Evolutionary conservation across 352 stramenopile species (phyloP), one percentile per base, ranked within the genome.

Genomic region (Phytophthora citrophthora): DNA sequence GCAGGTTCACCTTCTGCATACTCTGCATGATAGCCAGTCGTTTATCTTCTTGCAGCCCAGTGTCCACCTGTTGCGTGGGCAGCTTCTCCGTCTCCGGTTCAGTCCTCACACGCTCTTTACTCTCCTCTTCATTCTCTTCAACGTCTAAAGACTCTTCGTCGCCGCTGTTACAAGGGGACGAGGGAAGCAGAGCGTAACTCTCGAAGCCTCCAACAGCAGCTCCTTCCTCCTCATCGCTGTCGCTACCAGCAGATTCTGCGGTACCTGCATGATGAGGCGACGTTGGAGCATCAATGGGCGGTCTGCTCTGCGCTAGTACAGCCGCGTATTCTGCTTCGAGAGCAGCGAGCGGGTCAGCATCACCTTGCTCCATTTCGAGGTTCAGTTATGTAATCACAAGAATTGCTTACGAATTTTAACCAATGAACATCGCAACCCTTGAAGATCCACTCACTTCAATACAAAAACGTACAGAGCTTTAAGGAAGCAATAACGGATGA

Each of bases 281-380:
- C 18, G 26, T 6, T 13, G 43, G 41, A 2, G 43, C 32, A 29
- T 46, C 31, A 48, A 16, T 20, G 12, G 40, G 18, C 8, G 23
- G 18, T 9, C 10, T 60, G 43, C 60, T 69, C 57, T 89, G 80
- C 20, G 78, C 78, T 39, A 91, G 12, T 7, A 90, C 77, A 7
- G 74, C 72, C 15, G 74, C 79, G 56, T 91, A 91, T 56, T 91
- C 83, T 46, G 75, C 79, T 16, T 91, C 83, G 1, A 91, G 69
- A 55, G 58, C 46, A 40, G 65, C 77, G 2, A 91, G 73, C 52
- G 76, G 80, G 59, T 91, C 82, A 38, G n/a, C 16, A 13, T n/a
- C 36, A 27, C 16, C 15, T 44, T 23, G 38, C 36, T 41, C 36
- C 36, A 41, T 41, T 20, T 11, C 6, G 36, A 13, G 7, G 71